Conservation (phyloP, 2,329 filamentous ascomycete genomes). For the Chlorencoelia australis region DNA sequence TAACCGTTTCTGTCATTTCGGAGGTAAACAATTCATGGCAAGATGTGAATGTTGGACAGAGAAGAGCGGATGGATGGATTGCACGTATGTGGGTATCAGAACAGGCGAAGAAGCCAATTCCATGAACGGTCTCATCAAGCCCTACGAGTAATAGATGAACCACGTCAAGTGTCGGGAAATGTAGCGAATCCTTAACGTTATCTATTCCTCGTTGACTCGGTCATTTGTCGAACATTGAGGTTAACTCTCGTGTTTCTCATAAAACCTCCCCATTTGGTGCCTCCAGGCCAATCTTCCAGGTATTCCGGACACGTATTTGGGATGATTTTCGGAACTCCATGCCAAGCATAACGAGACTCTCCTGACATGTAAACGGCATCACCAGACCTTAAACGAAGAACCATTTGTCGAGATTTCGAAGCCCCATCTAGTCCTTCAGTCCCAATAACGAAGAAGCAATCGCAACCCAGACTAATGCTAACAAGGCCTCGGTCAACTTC, state of each 20-base stretch:
- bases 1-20: slow-evolving; percentile 51
- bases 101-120: background rate
- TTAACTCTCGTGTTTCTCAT: slow-evolving; percentile 84
- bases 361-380: slow-evolving; percentile 87
- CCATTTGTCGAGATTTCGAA: slow-evolving; percentile 35
- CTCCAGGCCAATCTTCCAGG: slow-evolving; percentile 62
- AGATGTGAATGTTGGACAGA: too few species aligned
- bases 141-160: too few species aligned
- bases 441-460: slow-evolving; percentile 78
- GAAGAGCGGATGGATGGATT: too few species aligned
- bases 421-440: slow-evolving; percentile 29
- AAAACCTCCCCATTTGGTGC: slow-evolving; percentile 66
- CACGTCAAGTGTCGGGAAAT: slow-evolving; percentile 1
- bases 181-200: background rate
- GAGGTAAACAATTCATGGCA: background rate
- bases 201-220: background rate
- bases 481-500: slow-evolving; percentile 67
- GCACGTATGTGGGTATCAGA: too few species aligned
- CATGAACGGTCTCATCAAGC: background rate
- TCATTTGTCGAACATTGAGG: slow-evolving; percentile 85
- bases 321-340: slow-evolving; percentile 83
- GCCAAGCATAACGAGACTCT: slow-evolving; percentile 80
- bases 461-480: slow-evolving; percentile 82
- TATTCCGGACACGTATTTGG: slow-evolving; percentile 67
- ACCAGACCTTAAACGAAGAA: slow-evolving; percentile 66